Conservation (phyloP, 768 basidiomycete species). For the Stropharia rugosoannulata region DNA sequence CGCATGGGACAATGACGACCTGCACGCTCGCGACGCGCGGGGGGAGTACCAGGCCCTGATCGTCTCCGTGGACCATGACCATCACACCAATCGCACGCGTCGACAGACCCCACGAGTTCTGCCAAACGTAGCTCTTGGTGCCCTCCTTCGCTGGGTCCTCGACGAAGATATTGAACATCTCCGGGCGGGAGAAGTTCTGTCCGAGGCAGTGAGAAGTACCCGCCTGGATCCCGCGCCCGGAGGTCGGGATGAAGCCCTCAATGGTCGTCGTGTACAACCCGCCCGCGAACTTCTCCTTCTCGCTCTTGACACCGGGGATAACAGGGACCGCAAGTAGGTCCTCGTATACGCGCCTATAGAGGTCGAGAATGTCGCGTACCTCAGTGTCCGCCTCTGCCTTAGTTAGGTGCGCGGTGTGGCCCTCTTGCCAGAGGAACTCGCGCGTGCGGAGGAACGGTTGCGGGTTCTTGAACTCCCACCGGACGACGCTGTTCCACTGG, state of each 20-base stretch:
- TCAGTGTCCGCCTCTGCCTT: constrained; percentile 89
- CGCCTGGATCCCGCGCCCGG: constrained; percentile 96
- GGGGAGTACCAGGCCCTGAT: constrained; percentile 96
- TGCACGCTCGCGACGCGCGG: constrained; percentile 94
- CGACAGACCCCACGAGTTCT: constrained; percentile 97
- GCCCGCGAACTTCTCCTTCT: constrained; percentile 99
- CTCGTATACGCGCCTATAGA: constrained; percentile 94
- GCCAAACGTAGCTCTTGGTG: constrained; percentile 84
- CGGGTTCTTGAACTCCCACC: constrained; percentile 99
- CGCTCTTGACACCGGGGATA: constrained; percentile 95
- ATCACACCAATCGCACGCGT: constrained; percentile 97
- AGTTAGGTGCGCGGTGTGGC: constrained; percentile 92
- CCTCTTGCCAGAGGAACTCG: constrained; percentile 99
- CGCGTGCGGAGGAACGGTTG: constrained; percentile 99
- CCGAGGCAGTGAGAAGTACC: constrained; percentile 98
- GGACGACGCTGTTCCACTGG: constrained; percentile 98
- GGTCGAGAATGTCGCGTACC: constrained; percentile 91
- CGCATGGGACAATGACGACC: constrained; percentile 90
- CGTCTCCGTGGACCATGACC: constrained; percentile 99
- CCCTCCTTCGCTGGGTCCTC: constrained; percentile 79
- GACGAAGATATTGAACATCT: constrained; percentile 98
- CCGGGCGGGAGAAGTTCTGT: constrained; percentile 93
- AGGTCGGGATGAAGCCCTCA: constrained; percentile 96
- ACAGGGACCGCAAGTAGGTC: constrained; percentile 97
- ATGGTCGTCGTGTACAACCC: constrained; percentile 97